phyloP scores from a whole-genome alignment of 1,284 basidiomycete species.

The Melampsora larici-populina region DNA sequence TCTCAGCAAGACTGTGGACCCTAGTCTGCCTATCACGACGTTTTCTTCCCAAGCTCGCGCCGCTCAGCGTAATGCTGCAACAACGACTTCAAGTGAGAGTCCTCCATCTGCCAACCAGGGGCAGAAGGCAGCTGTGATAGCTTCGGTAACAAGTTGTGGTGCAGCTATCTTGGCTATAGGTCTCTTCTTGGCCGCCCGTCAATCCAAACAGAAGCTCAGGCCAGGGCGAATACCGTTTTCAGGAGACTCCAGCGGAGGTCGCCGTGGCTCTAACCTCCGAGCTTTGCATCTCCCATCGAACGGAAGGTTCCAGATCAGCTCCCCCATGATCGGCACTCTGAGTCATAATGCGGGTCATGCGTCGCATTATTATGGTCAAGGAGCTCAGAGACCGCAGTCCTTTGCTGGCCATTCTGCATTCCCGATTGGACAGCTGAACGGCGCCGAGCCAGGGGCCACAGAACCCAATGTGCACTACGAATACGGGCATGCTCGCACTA shows the following conservation, averaged over 20 bases:
- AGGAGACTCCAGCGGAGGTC: background rate
- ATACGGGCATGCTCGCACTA: constrained; percentile 22
- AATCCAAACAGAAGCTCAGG: constrained; percentile 4
- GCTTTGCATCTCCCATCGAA: constrained; percentile 14
- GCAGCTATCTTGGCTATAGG: constrained; percentile 30
- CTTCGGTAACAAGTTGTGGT: constrained; percentile 29
- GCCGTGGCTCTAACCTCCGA: constrained; percentile 13
- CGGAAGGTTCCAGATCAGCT: background rate
- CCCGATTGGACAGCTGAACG: background rate
- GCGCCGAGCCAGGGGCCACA: background rate
- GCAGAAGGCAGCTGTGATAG: constrained; percentile 36
- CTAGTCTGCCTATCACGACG: constrained; percentile 45
- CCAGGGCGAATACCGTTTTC: background rate
- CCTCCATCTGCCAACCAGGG: constrained; percentile 2
- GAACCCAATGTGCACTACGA: constrained; percentile 7
- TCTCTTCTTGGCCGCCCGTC: constrained; percentile 13
- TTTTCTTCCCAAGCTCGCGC: constrained; percentile 1
- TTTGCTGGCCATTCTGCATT: too few species aligned
- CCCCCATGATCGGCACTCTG: background rate
- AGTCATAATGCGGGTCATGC: background rate
- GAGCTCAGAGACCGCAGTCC: too few species aligned
- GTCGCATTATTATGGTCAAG: background rate
- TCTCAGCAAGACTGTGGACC: constrained; percentile 46
- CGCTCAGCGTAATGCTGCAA: constrained; percentile 9
- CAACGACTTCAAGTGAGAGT: background rate